Conservation (phyloP, 352 stramenopile species). For the Globisporangium lucens region DNA sequence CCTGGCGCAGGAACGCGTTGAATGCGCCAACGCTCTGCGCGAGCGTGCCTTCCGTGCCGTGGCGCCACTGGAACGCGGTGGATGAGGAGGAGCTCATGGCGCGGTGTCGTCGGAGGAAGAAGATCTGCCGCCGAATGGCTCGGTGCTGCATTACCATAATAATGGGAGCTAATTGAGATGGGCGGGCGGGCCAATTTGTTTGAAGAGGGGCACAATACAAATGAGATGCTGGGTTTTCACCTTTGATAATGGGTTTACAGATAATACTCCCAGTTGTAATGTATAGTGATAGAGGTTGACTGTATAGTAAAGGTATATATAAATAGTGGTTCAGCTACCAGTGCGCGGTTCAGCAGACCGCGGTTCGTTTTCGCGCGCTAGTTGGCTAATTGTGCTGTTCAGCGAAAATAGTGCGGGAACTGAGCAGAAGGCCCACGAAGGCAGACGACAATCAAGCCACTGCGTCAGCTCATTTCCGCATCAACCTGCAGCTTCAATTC, state of each 20-base stretch:
- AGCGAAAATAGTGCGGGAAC: constrained; percentile 13
- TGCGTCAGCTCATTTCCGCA: constrained; percentile 4
- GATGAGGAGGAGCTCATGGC: constrained; percentile 14
- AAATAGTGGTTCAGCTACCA: neutral
- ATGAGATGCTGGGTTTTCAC: neutral
- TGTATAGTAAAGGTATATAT: neutral
- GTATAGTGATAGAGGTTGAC: neutral
- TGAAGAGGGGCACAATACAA: neutral
- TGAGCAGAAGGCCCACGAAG: constrained; percentile 1
- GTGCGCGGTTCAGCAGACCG: neutral
- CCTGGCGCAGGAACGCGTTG: constrained; percentile 28
- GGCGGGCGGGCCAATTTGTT: neutral
- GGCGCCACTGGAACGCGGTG: constrained; percentile 16
- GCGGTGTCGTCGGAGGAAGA: neutral
- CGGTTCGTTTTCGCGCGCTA: constrained; percentile 12
- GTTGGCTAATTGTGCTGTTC: neutral
- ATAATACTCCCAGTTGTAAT: neutral
- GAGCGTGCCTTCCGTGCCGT: constrained; percentile 6
- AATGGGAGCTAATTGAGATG: neutral
- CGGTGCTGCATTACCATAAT: neutral
- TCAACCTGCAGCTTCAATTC: neutral
- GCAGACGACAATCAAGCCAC: neutral
- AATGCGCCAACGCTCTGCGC: constrained; percentile 7
- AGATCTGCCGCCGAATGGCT: constrained; percentile 4
- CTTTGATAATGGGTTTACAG: neutral